Base-by-base conservation (phyloP, 2,329 filamentous ascomycete genomes). In the Dactylellina parvicollis region DNA sequence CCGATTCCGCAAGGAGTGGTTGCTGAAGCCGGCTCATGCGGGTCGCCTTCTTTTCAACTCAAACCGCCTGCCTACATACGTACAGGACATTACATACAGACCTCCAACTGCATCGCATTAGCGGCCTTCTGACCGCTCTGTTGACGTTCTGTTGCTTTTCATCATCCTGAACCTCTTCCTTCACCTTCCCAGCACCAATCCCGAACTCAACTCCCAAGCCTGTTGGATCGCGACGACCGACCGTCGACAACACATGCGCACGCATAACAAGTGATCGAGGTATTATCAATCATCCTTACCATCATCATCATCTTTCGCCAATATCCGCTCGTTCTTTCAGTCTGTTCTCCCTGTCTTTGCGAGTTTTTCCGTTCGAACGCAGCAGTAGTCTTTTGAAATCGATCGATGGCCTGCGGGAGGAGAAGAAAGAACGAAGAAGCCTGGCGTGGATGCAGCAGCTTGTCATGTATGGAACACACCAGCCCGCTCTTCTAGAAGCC, bases 1-100 rank as follows among this genome's bases (percentile, higher is more conserved):
- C 67, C 67, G 67, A 72, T 65, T 72, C 67, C 67, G 67, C 59
- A 72, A 72, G 67, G 67, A 65, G 57, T 65, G 59, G 67, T 72
- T 65, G 49, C 67, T 72, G 67, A 72, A 72, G 67, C 67, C 67
- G 67, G 67, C 67, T 60, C 50, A 57, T 72, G 67, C 67, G 67
- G 67, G 67, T 72, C 67, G 67, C 67, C 59, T 72, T 64, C 59
- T 72, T n/a, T 72, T 46, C 67, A 72, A 72, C 59, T 54, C 67
- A 65, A 72, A 72, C 59, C 52, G 59, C 50, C 66, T 57, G 55
- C 65, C 54, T 49, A 57, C 46, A 40, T 16, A 32, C 47, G 28
- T 30, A 42, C 52, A 42, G 50, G 20, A 26, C 40, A 47, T 60
- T 47, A 10, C 22, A 34, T 44, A 24, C 30, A 18, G 12, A 49